These are phyloP conservation scores for Penicillium taxi DNA, from an alignment of 495 filamentous ascomycete species.

Conservation along the genomic window DNA sequence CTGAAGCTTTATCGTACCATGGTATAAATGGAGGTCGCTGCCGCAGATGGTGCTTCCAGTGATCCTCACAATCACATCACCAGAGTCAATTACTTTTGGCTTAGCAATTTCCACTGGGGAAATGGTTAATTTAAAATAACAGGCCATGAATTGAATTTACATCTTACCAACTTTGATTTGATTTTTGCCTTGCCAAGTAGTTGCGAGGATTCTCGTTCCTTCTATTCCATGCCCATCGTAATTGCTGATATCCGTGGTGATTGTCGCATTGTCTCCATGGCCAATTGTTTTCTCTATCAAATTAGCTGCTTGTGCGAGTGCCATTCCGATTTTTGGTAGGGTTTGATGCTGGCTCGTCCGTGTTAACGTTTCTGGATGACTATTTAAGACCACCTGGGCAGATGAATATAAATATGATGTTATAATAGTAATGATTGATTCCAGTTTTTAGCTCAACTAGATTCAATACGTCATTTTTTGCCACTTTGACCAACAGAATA, in stretches of 20 bases:
- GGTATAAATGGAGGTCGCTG: slow-evolving; percentile 74
- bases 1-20: slow-evolving; percentile 34
- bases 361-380: no score
- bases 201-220: slow-evolving; percentile 12
- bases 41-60: slow-evolving; percentile 86
- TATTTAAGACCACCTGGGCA: no score
- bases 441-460: no score
- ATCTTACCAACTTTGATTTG: slow-evolving; percentile 26
- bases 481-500: no score
- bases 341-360: no score
- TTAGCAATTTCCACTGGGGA: slow-evolving; percentile 51
- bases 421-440: no score
- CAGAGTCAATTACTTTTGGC: slow-evolving; percentile 61
- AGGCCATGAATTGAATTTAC: not conserved
- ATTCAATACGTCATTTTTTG: no score
- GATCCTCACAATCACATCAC: slow-evolving; percentile 76
- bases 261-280: slow-evolving; percentile 38
- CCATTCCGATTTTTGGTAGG: slow-evolving; percentile 39
- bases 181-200: slow-evolving; percentile 35
- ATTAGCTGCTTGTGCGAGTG: slow-evolving; percentile 56
- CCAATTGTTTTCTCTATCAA: slow-evolving; percentile 57
- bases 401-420: no score
- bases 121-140: not conserved
- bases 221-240: slow-evolving; percentile 20
- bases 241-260: slow-evolving; percentile 25